Conservation (phyloP, 352 stramenopile genomes). For the Globisporangium acanthophoron region DNA sequence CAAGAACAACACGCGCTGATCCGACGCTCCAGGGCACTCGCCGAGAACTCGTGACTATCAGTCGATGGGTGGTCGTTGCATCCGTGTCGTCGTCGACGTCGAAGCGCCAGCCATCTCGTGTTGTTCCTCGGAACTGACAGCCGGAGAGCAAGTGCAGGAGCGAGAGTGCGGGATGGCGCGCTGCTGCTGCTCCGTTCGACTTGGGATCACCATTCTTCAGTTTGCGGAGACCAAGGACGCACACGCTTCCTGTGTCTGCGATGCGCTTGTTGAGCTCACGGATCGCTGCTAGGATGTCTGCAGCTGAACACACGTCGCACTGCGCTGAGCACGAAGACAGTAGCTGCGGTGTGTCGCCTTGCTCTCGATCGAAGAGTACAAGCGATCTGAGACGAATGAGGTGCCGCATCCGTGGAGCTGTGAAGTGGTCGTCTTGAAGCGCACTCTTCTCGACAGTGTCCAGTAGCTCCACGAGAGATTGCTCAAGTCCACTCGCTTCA, state of each 20-base stretch:
- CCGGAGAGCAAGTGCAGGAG: background rate
- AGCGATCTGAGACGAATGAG: background rate
- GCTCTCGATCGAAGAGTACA: background rate
- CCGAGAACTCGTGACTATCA: background rate
- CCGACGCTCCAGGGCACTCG: background rate
- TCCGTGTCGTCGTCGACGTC: background rate
- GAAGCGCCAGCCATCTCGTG: background rate
- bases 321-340: background rate
- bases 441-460: background rate
- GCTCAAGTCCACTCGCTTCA: background rate
- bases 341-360: background rate
- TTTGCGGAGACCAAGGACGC: background rate
- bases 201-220: background rate
- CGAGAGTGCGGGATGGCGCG: slow-evolving; percentile 3
- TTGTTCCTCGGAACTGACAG: background rate
- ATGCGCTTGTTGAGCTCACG: background rate
- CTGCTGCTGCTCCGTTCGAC: background rate
- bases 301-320: background rate
- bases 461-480: background rate
- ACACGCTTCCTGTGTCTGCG: background rate
- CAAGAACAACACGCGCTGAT: background rate
- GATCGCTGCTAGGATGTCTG: background rate
- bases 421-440: background rate
- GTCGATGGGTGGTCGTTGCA: background rate
- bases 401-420: background rate